Percentiles rank a stretch among this genome's conserved stretches.
phyloP scores from a whole-genome alignment of 768 basidiomycete species.

The Lactifluus volemus region DNA sequence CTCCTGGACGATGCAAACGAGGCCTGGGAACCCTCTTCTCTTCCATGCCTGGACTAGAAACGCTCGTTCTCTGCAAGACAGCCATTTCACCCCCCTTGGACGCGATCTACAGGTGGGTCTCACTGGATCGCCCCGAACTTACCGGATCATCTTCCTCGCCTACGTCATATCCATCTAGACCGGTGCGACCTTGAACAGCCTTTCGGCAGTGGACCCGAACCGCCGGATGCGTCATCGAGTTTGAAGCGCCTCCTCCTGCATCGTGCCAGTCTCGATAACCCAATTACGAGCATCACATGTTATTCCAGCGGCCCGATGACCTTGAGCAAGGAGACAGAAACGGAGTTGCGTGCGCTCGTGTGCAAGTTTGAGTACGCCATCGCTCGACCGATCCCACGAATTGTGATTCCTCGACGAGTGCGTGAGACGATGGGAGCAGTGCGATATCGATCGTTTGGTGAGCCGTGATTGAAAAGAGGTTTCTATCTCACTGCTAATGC shows the following conservation, averaged over 20 bases:
- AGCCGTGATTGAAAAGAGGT: not conserved
- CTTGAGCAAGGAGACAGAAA: not conserved
- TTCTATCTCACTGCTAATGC: not conserved
- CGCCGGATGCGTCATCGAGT: not conserved
- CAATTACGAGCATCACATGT: not conserved
- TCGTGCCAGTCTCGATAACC: not conserved
- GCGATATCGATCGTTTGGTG: constrained; percentile 1
- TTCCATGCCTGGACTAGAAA: not conserved
- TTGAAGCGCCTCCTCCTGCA: not conserved
- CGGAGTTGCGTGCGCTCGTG: not conserved
- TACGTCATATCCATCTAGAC: not conserved
- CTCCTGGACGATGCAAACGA: not conserved
- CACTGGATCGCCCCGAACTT: not conserved
- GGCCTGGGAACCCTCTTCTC: not conserved
- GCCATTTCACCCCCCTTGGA: not conserved
- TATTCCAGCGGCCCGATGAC: constrained; percentile 1
- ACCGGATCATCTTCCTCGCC: constrained; percentile 6
- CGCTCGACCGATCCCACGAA: not conserved
- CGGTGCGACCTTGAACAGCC: not conserved
- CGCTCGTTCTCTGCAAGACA: not conserved
- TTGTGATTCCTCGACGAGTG: not conserved
- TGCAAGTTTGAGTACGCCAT: not conserved
- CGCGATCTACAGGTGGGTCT: not conserved
- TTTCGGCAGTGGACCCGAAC: not conserved
- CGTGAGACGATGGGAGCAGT: not conserved